These are phyloP conservation scores for Brettanomyces naardenensis DNA, from an alignment of 805 yeast species.

Conservation along the genomic window DNA sequence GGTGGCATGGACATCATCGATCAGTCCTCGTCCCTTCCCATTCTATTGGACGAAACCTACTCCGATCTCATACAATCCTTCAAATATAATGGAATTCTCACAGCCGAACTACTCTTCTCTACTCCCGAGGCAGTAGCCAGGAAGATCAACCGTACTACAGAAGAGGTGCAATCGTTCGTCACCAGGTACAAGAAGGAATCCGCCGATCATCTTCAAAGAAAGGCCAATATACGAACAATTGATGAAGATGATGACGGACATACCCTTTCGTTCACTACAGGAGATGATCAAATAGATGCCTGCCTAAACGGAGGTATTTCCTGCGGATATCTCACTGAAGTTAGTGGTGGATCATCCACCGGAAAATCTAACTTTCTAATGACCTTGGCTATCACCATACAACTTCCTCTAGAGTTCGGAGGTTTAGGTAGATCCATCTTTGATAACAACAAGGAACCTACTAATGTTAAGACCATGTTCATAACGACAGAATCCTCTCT, in stretches of 20 bases:
- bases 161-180: constrained; percentile 21
- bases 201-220: neutral
- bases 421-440: constrained; percentile 34
- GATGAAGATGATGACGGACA: neutral
- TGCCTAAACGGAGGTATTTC: constrained; percentile 45
- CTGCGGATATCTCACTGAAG: constrained; percentile 54
- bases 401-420: constrained; percentile 36
- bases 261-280: constrained; percentile 36
- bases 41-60: constrained; percentile 28
- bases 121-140: constrained; percentile 27
- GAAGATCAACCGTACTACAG: constrained; percentile 24
- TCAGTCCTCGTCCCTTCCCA: constrained; percentile 18
- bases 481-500: constrained; percentile 73
- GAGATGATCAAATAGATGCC: constrained; percentile 42
- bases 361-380: constrained; percentile 80
- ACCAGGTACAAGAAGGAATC: constrained; percentile 8
- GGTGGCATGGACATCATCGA: constrained; percentile 15
- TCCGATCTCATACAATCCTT: constrained; percentile 22
- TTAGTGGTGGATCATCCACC: constrained; percentile 76
- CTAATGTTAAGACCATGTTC: constrained; percentile 43
- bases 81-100: constrained; percentile 24
- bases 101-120: constrained; percentile 34
- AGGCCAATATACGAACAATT: neutral
- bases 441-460: constrained; percentile 1
- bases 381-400: constrained; percentile 57